These are phyloP conservation scores for Fusarium foetens DNA, from an alignment of 2,329 filamentous ascomycete genomes.

Conservation along the genomic window DNA sequence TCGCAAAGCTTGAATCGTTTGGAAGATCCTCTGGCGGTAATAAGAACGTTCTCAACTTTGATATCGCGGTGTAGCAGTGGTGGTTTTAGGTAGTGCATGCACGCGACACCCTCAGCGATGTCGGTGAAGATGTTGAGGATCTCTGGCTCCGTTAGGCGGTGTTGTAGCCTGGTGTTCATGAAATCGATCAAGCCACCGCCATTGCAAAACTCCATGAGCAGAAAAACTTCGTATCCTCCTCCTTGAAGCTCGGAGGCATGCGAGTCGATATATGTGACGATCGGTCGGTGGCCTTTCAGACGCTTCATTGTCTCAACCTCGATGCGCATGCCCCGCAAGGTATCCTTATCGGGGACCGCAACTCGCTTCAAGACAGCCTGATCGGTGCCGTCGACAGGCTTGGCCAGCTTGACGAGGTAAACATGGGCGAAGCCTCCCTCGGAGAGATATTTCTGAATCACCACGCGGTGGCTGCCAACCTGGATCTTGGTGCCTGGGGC, in stretches of 20 bases:
- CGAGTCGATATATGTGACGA: constrained; percentile 98
- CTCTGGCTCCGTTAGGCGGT: constrained; percentile 95
- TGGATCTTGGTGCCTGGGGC: constrained; percentile 95
- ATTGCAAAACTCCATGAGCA: constrained; percentile 97
- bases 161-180: constrained; percentile 98
- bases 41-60: constrained; percentile 98
- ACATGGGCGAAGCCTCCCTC: constrained; percentile 99
- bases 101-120: constrained; percentile 94
- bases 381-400: constrained; percentile 80
- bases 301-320: constrained; percentile 99
- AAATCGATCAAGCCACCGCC: constrained; percentile 98
- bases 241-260: constrained; percentile 94
- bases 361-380: constrained; percentile 92
- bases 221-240: constrained; percentile 95
- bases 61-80: constrained; percentile 91
- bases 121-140: constrained; percentile 97
- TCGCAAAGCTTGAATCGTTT: constrained; percentile 95
- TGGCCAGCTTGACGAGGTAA: constrained; percentile 89
- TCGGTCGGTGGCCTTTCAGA: constrained; percentile 93
- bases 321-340: constrained; percentile 93
- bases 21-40: constrained; percentile 73
- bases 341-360: constrained; percentile 94
- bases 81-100: constrained; percentile 98
- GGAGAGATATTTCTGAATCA: constrained; percentile 96
- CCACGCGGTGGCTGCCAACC: constrained; percentile 89